A percentile compares a stretch with the other conserved stretches of the same genome.
phyloP scores from a whole-genome alignment of 345 rosid species.

The Moricandia moricandioides region DNA sequence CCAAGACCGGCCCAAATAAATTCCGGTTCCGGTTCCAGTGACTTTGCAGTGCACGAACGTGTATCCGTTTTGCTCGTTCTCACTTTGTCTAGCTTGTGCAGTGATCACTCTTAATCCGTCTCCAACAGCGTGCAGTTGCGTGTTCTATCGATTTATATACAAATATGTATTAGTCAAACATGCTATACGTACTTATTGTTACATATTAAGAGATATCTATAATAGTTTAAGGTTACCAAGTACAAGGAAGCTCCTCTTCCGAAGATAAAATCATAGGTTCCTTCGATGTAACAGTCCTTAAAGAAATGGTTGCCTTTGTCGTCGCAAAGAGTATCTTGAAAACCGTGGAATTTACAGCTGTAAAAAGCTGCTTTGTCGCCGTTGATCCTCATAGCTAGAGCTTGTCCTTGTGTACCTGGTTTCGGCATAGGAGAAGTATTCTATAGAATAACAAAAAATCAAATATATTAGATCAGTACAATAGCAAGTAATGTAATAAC shows the following conservation, averaged over 20 bases:
- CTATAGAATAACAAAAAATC: conserved; percentile 8
- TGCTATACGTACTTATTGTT: background rate
- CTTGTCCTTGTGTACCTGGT: conserved; percentile 41
- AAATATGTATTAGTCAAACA: background rate
- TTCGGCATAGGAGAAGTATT: conserved; percentile 51
- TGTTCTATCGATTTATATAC: conserved; percentile 25
- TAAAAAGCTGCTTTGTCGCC: conserved; percentile 49
- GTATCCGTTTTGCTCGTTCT: conserved; percentile 44
- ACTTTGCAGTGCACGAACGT: conserved; percentile 57
- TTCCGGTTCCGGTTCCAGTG: conserved; percentile 39
- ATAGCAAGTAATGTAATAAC: background rate
- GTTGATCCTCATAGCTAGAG: conserved; percentile 49
- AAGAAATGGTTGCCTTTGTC: conserved; percentile 51
- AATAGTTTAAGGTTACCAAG: conserved; percentile 31
- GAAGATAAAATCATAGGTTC: conserved; percentile 53
- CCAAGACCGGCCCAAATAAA: conserved; percentile 72
- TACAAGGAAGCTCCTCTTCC: conserved; percentile 53
- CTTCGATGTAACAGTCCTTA: conserved; percentile 42
- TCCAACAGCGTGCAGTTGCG: conserved; percentile 43
- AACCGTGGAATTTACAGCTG: conserved; percentile 43
- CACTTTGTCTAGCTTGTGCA: conserved; percentile 40
- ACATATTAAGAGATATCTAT: background rate
- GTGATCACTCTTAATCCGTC: conserved; percentile 44
- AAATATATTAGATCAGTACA: background rate
- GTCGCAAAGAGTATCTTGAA: conserved; percentile 54